A percentile compares a stretch with the other conserved stretches of the same genome.
phyloP scores from a whole-genome alignment of 78 protist species.

The Pirum gemmata region DNA sequence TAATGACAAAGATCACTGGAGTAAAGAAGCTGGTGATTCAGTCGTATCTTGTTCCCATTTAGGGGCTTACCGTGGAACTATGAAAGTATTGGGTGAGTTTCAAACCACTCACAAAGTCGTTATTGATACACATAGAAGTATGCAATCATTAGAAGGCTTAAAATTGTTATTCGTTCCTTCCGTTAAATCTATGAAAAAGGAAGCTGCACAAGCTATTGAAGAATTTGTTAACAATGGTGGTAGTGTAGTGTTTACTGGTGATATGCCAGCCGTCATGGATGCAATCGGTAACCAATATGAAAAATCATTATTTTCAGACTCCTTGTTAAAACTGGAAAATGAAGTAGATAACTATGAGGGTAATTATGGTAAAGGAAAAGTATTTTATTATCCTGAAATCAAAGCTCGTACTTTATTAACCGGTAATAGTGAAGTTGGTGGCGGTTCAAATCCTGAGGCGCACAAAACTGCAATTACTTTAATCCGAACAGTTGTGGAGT shows the following conservation, averaged over 20 bases:
- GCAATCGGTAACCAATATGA: not conserved
- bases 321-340: too few relatives aligned
- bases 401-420: conserved; percentile 1
- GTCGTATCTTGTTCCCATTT: not conserved
- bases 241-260: not conserved
- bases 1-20: conserved; percentile 10
- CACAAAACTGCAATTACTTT: not conserved
- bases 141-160: conserved; percentile 22
- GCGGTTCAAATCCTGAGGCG: not conserved
- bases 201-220: not conserved
- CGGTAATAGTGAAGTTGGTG: not conserved
- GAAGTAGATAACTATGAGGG: too few relatives aligned
- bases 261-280: conserved; percentile 11
- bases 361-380: too few relatives aligned
- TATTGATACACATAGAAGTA: not conserved
- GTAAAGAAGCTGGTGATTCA: not conserved
- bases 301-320: not conserved
- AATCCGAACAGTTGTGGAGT: not conserved
- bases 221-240: conserved; percentile 8
- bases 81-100: conserved; percentile 6
- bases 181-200: not conserved
- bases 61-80: conserved; percentile 23
- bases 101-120: conserved; percentile 22
- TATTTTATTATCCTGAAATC: conserved; percentile 4
- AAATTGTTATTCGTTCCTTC: not conserved